These are phyloP conservation scores for Blastobotrys peoriensis DNA, from an alignment of 805 yeast genomes.

Conservation along the genomic window DNA sequence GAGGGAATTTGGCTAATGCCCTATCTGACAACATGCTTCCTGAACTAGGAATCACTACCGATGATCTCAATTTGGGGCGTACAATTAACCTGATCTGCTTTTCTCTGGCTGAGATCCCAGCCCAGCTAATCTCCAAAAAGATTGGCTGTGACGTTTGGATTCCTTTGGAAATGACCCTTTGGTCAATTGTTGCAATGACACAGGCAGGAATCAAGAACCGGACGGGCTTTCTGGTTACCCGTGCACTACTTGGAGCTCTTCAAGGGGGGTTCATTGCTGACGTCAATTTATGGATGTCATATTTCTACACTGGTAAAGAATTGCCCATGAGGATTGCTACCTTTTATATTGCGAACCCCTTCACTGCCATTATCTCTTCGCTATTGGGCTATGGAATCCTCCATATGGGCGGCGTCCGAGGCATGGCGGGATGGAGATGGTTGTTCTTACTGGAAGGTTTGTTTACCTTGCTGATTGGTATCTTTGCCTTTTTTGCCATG, in stretches of 20 bases:
- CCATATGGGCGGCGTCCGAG: slow-evolving; percentile 39
- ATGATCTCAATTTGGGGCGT: slow-evolving; percentile 51
- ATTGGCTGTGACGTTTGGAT: slow-evolving; percentile 60
- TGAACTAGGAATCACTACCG: slow-evolving; percentile 47
- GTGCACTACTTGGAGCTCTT: slow-evolving; percentile 48
- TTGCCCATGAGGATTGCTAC: slow-evolving; percentile 48
- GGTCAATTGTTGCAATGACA: slow-evolving; percentile 50
- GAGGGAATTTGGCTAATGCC: slow-evolving; percentile 51
- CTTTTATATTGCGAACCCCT: slow-evolving; percentile 49
- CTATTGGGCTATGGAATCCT: slow-evolving; percentile 47
- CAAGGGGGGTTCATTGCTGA: slow-evolving; percentile 66
- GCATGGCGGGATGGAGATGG: slow-evolving; percentile 56
- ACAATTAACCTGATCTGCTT: slow-evolving; percentile 50
- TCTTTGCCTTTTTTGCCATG: slow-evolving; percentile 40
- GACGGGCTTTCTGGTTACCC: slow-evolving; percentile 41
- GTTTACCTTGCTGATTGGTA: slow-evolving; percentile 46
- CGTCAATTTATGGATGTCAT: slow-evolving; percentile 52
- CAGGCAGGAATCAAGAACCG: slow-evolving; percentile 41
- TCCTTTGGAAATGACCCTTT: slow-evolving; percentile 48
- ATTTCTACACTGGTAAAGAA: slow-evolving; percentile 54
- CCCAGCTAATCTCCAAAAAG: slow-evolving; percentile 58
- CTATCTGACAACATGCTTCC: slow-evolving; percentile 47
- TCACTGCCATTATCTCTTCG: slow-evolving; percentile 39
- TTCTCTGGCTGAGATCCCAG: slow-evolving; percentile 55
- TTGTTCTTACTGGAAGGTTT: slow-evolving; percentile 55